Evolutionary conservation across 2,329 filamentous ascomycete species (phyloP).

Genomic region (Microdochium paspali): DNA sequence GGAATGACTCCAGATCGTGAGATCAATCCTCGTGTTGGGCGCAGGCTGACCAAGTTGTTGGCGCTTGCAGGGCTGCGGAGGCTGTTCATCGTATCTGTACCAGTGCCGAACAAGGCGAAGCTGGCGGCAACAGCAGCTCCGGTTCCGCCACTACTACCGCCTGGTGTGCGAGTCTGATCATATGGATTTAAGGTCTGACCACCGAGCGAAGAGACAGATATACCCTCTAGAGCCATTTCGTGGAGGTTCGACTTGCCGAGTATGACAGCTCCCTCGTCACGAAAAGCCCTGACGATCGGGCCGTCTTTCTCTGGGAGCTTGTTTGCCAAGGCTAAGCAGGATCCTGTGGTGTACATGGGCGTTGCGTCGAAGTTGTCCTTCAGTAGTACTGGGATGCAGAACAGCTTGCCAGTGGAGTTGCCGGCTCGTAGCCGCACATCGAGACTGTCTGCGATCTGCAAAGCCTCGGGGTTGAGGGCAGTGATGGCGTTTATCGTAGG

Average conservation of each 20-base stretch:
- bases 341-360: constrained; percentile 48
- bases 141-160: constrained; percentile 54
- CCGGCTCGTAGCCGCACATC: constrained; percentile 31
- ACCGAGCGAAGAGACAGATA: constrained; percentile 51
- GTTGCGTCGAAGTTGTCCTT: constrained; percentile 56
- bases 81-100: constrained; percentile 54
- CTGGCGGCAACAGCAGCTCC: constrained; percentile 47
- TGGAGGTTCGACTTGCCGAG: constrained; percentile 54
- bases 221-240: constrained; percentile 54
- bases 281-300: constrained; percentile 37
- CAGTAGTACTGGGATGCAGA: constrained; percentile 52
- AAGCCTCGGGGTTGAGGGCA: neutral
- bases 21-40: constrained; percentile 45
- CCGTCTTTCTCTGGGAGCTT: constrained; percentile 36
- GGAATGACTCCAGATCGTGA: constrained; percentile 41
- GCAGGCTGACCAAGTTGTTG: constrained; percentile 48
- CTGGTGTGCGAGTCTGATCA: constrained; percentile 50
- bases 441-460: constrained; percentile 1
- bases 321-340: constrained; percentile 35
- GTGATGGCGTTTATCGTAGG: constrained; percentile 42
- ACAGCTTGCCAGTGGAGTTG: constrained; percentile 40
- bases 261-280: constrained; percentile 43
- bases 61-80: constrained; percentile 52
- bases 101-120: constrained; percentile 48
- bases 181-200: constrained; percentile 59